phyloP scores from a whole-genome alignment of 306 rosid species.

The Rubus idaeus region DNA sequence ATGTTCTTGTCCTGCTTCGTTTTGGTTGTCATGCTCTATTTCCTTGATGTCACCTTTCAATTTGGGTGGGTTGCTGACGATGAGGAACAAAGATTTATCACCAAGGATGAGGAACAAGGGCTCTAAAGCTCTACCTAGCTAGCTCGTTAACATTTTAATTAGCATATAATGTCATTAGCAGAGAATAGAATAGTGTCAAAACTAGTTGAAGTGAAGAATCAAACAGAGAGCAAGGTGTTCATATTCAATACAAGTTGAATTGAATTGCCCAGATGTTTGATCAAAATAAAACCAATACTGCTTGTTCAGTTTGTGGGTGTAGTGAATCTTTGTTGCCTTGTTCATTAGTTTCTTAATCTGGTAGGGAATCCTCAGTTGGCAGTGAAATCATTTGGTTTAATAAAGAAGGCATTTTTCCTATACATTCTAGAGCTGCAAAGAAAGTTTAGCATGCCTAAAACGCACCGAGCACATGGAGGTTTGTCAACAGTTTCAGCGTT shows the following conservation, averaged over 20 bases:
- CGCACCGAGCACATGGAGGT: neutral
- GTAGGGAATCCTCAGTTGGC: neutral
- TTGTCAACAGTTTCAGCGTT: neutral
- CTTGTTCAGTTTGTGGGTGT: neutral
- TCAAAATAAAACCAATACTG: neutral
- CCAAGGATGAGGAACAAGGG: slow-evolving; percentile 45
- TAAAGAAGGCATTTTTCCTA: neutral
- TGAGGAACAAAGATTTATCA: neutral
- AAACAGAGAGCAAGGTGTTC: neutral
- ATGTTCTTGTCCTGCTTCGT: slow-evolving; percentile 55
- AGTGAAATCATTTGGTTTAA: neutral
- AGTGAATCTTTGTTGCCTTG: neutral
- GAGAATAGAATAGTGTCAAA: neutral
- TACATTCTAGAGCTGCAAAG: neutral
- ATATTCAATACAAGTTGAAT: slow-evolving; percentile 15
- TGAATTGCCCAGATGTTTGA: neutral
- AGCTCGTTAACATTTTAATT: neutral
- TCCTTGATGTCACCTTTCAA: slow-evolving; percentile 58
- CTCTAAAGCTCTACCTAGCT: neutral
- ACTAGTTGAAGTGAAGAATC: neutral
- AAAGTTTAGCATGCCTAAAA: neutral
- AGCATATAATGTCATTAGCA: neutral
- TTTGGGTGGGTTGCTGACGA: slow-evolving; percentile 40
- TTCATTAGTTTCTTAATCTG: neutral
- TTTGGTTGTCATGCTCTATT: slow-evolving; percentile 59